Evolutionary conservation across 1,139 yeast genomes (phyloP).

Genomic region (Zygoascus sp.): DNA sequence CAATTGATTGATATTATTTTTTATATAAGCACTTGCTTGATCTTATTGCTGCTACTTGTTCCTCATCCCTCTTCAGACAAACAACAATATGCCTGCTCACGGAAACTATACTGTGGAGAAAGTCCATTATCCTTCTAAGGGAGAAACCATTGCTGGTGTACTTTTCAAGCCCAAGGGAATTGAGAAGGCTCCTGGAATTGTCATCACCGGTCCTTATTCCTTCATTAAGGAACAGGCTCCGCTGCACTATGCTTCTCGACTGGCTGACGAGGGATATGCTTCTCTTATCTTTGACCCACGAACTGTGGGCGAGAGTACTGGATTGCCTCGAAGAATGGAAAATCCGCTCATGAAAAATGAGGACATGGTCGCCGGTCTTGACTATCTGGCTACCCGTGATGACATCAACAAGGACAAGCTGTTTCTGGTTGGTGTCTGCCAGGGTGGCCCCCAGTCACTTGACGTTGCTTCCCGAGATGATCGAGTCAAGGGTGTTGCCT

Average conservation of each 20-base stretch:
- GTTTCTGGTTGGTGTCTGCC: constrained; percentile 20
- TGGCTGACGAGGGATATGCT: constrained; percentile 17
- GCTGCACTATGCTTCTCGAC: constrained; percentile 16
- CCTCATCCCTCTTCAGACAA: too few relatives aligned
- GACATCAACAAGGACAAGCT: constrained; percentile 16
- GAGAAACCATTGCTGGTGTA: neutral
- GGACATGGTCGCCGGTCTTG: constrained; percentile 17
- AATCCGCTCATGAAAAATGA: constrained; percentile 18
- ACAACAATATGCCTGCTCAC: neutral
- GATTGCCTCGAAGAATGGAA: constrained; percentile 19
- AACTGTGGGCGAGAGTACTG: constrained; percentile 20
- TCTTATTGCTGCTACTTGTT: too few relatives aligned
- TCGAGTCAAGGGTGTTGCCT: neutral
- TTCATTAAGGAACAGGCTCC: constrained; percentile 21
- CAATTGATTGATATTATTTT: too few relatives aligned
- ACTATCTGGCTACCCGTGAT: constrained; percentile 11
- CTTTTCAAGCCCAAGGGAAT: neutral
- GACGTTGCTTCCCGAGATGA: constrained; percentile 14
- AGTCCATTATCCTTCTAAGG: neutral
- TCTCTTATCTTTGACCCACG: constrained; percentile 19
- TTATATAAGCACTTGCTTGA: too few relatives aligned
- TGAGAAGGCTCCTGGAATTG: neutral
- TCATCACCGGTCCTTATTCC: neutral
- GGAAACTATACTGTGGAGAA: neutral
- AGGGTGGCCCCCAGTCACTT: constrained; percentile 18